Base-by-base conservation (phyloP, 225 moss, liverwort and hornwort species). In the Marchantia paleacea region DNA sequence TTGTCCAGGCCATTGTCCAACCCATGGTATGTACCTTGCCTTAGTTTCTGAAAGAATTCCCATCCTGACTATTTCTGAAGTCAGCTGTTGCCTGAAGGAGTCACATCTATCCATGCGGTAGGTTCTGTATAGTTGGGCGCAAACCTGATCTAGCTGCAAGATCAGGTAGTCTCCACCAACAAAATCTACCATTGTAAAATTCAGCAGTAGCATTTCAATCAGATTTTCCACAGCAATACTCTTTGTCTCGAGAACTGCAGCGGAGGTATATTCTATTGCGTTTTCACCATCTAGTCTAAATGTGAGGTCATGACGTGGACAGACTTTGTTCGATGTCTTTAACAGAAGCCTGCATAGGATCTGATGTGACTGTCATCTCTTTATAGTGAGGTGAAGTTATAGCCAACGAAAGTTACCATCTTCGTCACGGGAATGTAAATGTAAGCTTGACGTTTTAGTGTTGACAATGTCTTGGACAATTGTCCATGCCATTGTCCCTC, bases 361-460 rank as follows among this genome's bases (percentile, higher is more conserved):
- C 50, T 39, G 55, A 78, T 31, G 52, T 71, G 26, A 75, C 60
- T 60, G 61, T 70, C 75, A 8, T 55, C 73, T 70, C 61, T 50
- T 12, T 60, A 62, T 75, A 51, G 58, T 48, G 69, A 55, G 66
- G 58, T 69, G 54, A 54, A 69, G 67, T 62, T 76, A 57, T 69
- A 71, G 61, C 69, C 71, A 63, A 54, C 20, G 76, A 79, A 60
- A 55, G 25, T 68, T 30, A 75, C 28, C 4, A 75, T 75, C 62
- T 80, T 76, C 10, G 58, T 69, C 76, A 20, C 76, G 52, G 39
- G 76, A 75, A 69, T 84, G 31, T 76, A 75, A 70, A 57, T 75
- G 79, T 80, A 68, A 67, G 75, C 73, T 83, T 80, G 69, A 80
- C 63, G 26, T 8, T 69, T 29, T 76, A 76, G 61, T 63, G 61